Base-by-base conservation (phyloP, 2,329 filamentous ascomycete species). In the Gremmenia infestans region DNA sequence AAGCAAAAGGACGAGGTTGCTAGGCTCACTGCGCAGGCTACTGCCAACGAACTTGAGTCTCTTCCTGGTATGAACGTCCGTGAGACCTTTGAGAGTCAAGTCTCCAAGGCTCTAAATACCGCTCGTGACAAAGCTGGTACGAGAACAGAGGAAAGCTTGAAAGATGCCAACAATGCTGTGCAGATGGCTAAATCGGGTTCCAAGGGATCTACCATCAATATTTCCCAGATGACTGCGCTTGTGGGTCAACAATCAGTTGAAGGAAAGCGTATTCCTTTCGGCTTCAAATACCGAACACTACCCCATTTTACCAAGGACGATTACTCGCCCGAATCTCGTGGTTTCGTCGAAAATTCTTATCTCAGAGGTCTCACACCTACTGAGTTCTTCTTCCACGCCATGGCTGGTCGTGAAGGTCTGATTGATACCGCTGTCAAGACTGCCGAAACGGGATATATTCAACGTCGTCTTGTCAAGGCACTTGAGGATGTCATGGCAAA, bases 401-500 rank as follows among this genome's bases (percentile, higher is more conserved):
- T 97, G 76, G 96, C 91, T 67, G 94, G 94, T 66, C 89, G 94
- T 84, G 94, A 97, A 82, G 94, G 94, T 83, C 77, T 99, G 63
- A 92, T 99, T 68, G 94, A 99, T 81, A 99, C 94, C 2, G 94
- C 94, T 58, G 94, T 97, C 76, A 99, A 99, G 77, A 99, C 94
- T 52, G 94, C 94, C 53, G 94, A 99, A 73, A 99, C 94, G 11
- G 94, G 94, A 62, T 99, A 99, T 75, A 99, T 99, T 93, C 97
- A 93, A 60, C 86, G 94, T 74, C 86, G 94, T 64, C 73, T 99
- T 70, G 99, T 99, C 93, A 99, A 99, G 74, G 96, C 91, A 3
- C 75, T 99, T 49, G 94, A 99, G 70, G 94, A 99, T 77, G 76
- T 97, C 3, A 96, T 92, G 0, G 90, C 89, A 0, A 85, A 91